Evolutionary conservation across 768 basidiomycete species (phyloP).

Genomic region (Tephrocybe sp.): DNA sequence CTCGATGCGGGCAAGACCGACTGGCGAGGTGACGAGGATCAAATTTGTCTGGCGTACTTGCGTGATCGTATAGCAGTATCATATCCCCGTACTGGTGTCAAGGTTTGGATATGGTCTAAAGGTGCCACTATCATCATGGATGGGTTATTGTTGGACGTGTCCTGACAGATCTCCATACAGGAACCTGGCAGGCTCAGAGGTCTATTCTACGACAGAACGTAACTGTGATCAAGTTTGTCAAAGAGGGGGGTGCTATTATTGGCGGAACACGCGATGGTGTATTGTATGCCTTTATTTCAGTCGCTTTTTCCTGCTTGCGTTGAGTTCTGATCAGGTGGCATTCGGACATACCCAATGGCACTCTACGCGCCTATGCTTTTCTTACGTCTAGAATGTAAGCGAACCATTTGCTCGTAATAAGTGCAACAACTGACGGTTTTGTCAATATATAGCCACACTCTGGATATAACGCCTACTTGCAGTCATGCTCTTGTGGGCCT

Average conservation of each 20-base stretch:
- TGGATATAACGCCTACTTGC: conserved; percentile 51
- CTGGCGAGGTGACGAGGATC: conserved; percentile 31
- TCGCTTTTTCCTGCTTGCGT: background rate
- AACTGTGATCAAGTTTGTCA: conserved; percentile 61
- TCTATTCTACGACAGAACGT: conserved; percentile 66
- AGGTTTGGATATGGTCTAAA: conserved; percentile 62
- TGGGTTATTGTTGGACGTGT: background rate
- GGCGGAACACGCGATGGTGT: conserved; percentile 73
- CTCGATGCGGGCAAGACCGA: conserved; percentile 45
- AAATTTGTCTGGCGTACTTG: conserved; percentile 52
- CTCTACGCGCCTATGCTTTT: conserved; percentile 58
- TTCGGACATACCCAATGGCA: conserved; percentile 68
- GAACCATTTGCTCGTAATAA: background rate
- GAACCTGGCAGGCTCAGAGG: conserved; percentile 63
- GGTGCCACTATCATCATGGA: conserved; percentile 32
- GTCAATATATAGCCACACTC: conserved; percentile 41
- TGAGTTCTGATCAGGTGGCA: conserved; percentile 50
- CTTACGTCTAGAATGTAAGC: conserved; percentile 60
- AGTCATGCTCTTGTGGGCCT: conserved; percentile 54
- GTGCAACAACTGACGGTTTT: background rate
- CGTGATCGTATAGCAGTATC: conserved; percentile 64
- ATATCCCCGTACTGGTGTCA: conserved; percentile 57
- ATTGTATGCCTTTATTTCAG: conserved; percentile 40
- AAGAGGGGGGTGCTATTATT: conserved; percentile 61
- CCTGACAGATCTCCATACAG: conserved; percentile 30